Conservation (phyloP, 345 rosid species). For the Citrus cavaleriei region DNA sequence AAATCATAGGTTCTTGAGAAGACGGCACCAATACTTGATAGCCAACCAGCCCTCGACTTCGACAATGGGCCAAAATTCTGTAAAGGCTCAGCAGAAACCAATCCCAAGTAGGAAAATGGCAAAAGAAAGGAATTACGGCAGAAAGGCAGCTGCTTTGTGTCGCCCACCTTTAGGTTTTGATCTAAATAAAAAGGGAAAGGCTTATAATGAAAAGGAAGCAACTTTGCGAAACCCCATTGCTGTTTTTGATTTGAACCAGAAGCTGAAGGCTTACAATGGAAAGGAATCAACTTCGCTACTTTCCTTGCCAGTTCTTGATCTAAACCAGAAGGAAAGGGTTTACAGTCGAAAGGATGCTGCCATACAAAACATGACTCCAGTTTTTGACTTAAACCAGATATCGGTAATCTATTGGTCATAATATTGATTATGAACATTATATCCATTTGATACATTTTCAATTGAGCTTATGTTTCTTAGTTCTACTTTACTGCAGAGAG, state of each 20-base stretch:
- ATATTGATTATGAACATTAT: not conserved
- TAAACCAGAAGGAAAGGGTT: constrained; percentile 40
- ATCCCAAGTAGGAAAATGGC: constrained; percentile 16
- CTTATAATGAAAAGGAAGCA: constrained; percentile 25
- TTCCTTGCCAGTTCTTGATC: constrained; percentile 24
- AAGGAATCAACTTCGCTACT: constrained; percentile 26
- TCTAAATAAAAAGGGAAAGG: constrained; percentile 23
- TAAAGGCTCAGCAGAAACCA: constrained; percentile 19
- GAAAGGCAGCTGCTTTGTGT: constrained; percentile 18
- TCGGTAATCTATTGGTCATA: constrained; percentile 46
- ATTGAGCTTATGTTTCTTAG: constrained; percentile 6
- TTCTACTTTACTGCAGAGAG: constrained; percentile 44
- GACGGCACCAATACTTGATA: constrained; percentile 50
- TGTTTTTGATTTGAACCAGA: constrained; percentile 32
- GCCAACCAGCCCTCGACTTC: constrained; percentile 38
- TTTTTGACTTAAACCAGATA: constrained; percentile 83
- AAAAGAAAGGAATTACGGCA: constrained; percentile 23
- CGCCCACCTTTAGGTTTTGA: constrained; percentile 6
- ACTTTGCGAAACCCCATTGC: constrained; percentile 9
- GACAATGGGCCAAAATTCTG: not conserved
- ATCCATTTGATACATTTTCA: not conserved
- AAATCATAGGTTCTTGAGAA: constrained; percentile 59
- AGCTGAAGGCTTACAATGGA: constrained; percentile 15
- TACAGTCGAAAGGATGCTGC: constrained; percentile 39
- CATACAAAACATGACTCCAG: constrained; percentile 26